Conservation (phyloP, 2,329 filamentous ascomycete genomes). For the Aspergillus thermomutatus region DNA sequence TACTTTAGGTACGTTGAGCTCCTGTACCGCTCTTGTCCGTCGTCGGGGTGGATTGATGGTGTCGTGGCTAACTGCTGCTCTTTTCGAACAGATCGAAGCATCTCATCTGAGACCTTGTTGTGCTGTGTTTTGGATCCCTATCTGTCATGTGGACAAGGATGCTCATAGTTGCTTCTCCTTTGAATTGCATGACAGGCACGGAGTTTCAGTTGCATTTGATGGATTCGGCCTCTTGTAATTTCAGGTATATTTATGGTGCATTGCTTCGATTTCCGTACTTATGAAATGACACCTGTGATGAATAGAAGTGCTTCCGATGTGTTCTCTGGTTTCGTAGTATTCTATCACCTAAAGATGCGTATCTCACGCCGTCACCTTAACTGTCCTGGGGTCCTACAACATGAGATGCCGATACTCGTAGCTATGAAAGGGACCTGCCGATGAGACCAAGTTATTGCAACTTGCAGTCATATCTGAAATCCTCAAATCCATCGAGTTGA, state of each 20-base stretch:
- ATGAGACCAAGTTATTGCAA: not conserved
- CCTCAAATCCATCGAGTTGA: not conserved
- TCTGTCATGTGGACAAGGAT: constrained; percentile 1
- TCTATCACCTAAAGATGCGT: not conserved
- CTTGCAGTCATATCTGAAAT: not conserved
- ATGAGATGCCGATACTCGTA: not conserved
- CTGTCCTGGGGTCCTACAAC: not conserved
- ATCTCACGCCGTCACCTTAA: not conserved
- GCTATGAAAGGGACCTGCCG: not conserved
- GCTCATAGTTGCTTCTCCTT: constrained; percentile 12
- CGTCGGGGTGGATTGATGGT: not conserved
- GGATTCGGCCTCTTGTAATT: constrained; percentile 13
- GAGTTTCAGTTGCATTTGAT: constrained; percentile 20
- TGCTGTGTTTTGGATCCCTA: constrained; percentile 1
- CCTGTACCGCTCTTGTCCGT: not conserved
- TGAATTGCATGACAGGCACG: constrained; percentile 15
- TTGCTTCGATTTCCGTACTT: constrained; percentile 15
- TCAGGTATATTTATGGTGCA: constrained; percentile 18
- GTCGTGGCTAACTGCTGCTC: constrained; percentile 10
- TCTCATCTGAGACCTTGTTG: constrained; percentile 52
- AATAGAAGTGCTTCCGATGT: not conserved
- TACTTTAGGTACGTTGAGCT: constrained; percentile 72
- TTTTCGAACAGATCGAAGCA: constrained; percentile 58
- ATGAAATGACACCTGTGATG: constrained; percentile 10
- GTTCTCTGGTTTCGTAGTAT: not conserved